Conservation (phyloP, 2,329 filamentous ascomycete genomes). For the Purpureocillium takamizusanense region DNA sequence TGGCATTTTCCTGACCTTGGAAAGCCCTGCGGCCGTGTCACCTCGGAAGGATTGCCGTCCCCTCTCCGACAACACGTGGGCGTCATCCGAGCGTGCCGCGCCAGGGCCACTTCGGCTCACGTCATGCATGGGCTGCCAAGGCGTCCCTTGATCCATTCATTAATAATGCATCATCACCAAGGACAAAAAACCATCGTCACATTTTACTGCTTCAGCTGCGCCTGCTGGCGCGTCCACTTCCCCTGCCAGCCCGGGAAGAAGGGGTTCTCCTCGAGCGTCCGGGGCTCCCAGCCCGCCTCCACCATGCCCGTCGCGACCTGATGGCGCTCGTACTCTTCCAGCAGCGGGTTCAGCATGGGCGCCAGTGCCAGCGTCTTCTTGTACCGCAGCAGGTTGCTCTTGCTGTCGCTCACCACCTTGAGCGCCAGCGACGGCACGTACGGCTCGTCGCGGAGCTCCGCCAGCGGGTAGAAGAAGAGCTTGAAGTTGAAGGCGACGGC, state of each 20-base stretch:
- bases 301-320: conserved; percentile 56
- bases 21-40: too few species aligned
- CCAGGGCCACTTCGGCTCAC: too few species aligned
- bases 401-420: conserved; percentile 58
- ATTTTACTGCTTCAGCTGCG: too few species aligned
- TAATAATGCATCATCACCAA: too few species aligned
- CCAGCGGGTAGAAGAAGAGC: conserved; percentile 67
- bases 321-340: conserved; percentile 55
- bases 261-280: conserved; percentile 65
- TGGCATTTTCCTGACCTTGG: too few species aligned
- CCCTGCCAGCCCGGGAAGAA: conserved; percentile 64
- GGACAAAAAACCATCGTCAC: too few species aligned
- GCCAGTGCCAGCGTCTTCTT: conserved; percentile 77
- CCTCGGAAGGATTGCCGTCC: too few species aligned
- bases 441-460: conserved; percentile 61
- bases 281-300: conserved; percentile 52
- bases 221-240: neutral
- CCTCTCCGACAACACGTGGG: too few species aligned
- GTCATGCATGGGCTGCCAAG: too few species aligned
- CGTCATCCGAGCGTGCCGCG: too few species aligned
- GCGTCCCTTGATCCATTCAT: too few species aligned
- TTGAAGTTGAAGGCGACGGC: conserved; percentile 84
- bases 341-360: conserved; percentile 56
- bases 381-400: conserved; percentile 64
- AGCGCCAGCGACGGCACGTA: conserved; percentile 60